Evolutionary conservation across 2,329 filamentous ascomycete genomes (phyloP), one percentile per base, ranked within the genome.

Genomic region (Verticillium tricorpus): DNA sequence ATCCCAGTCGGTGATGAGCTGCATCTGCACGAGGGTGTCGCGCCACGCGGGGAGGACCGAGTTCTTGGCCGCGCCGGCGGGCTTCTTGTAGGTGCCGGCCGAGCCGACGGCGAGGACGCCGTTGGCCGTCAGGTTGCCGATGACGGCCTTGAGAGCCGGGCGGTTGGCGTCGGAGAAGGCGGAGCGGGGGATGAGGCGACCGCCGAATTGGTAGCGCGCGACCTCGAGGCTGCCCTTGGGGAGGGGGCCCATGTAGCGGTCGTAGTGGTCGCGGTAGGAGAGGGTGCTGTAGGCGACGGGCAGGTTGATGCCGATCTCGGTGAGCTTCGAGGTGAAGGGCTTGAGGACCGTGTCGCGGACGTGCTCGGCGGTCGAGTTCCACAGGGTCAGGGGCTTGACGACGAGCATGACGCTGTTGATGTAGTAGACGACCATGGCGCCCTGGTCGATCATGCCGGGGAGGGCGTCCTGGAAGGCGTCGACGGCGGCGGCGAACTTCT

Each of bases 401-500:
- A 69, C 65, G 68, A 86, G 84, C 65, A 74, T 76, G 8, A 71
- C 68, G 63, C 78, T 77, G 59, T 75, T 80, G 62, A 82, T 77
- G 63, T 75, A 77, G 70, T 80, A 85, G 14, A 80, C 72, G 31
- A 74, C 70, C 71, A 79, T 81, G n/a, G 76, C 75, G 8, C 84
- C 84, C 1, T 77, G 72, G 62, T 83, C 82, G 9, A 82, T 75
- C 62, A 84, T 77, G 2, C 68, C 70, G 2, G 81, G 78, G 0
- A 85, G 74, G 39, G 69, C 63, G 14, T 69, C n/a, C 66, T 69
- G 45, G 66, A 82, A 86, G 12, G 73, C 72, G 1, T 72, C 70
- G 15, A 87, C 74, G 1, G 77, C 79, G 50, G 76, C 67, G 66
- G 79, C 86, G 72, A 81, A 87, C 0, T 68, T 72, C 31, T 82